Evolutionary conservation across 805 yeast genomes (phyloP).

Genomic region (Wickerhamiella siamensis): DNA sequence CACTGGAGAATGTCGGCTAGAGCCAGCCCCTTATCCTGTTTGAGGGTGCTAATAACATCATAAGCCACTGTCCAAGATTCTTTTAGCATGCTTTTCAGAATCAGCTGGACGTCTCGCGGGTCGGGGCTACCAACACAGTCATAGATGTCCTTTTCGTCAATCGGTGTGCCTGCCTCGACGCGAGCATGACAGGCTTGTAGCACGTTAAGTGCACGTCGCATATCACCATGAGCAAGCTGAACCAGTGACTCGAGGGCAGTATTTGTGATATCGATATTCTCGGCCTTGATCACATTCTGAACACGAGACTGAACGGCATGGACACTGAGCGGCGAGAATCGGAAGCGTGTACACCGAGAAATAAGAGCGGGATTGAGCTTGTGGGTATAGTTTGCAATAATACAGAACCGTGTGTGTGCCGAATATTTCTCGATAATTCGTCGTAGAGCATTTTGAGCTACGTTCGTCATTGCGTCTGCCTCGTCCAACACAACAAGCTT

Average conservation of each 20-base stretch:
- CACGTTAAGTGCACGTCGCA: constrained; percentile 89
- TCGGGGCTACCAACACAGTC: constrained; percentile 95
- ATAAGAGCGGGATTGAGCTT: constrained; percentile 88
- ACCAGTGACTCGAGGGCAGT: constrained; percentile 57
- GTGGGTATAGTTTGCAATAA: constrained; percentile 90
- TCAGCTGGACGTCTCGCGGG: constrained; percentile 66
- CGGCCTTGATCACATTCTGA: constrained; percentile 52
- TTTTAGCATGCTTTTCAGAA: constrained; percentile 60
- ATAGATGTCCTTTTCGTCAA: constrained; percentile 64
- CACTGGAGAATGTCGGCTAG: constrained; percentile 72
- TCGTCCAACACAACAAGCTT: constrained; percentile 88
- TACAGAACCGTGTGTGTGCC: constrained; percentile 88
- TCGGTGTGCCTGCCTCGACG: constrained; percentile 36
- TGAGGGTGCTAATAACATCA: constrained; percentile 48
- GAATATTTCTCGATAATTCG: constrained; percentile 90
- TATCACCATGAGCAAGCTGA: constrained; percentile 76
- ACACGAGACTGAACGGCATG: constrained; percentile 58
- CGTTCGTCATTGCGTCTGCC: constrained; percentile 95
- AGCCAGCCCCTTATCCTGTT: constrained; percentile 71
- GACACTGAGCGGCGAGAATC: constrained; percentile 69
- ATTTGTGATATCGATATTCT: constrained; percentile 40
- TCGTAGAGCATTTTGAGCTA: constrained; percentile 89
- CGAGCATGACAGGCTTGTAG: constrained; percentile 89
- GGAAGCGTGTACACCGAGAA: constrained; percentile 87
- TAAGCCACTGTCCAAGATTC: constrained; percentile 81